Evolutionary conservation across 345 rosid species (phyloP), one percentile per base, ranked within the genome.

Genomic region (Eucalyptus sideroxylon): DNA sequence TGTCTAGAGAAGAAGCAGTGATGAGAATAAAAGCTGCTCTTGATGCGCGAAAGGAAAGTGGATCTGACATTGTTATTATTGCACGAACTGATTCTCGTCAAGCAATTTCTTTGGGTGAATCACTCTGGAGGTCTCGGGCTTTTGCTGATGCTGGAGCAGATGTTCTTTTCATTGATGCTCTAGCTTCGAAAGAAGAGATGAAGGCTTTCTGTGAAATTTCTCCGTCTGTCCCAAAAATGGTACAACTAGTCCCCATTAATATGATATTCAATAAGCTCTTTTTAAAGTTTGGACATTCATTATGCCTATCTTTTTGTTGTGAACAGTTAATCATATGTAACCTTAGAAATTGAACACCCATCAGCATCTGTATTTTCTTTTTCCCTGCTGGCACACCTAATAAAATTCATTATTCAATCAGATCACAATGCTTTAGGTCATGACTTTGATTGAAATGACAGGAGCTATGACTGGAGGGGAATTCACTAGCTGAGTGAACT

Each of bases 91-190:
- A 94, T 94, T 95, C 99, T 88, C 92, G 99, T 86, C 97, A 98
- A 92, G 99, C 94, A 7, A 27, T 98, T 24, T 97, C 99, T 85
- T 89, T 97, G 51, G 97, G 96, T 82, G 99, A 98, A 91, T 92
- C 99, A 44, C 94, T 98, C 26, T 88, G 95, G 95, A 96, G 98
- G 90, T 95, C 97, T 86, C 94, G 95, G 92, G 97, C 98, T 92
- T 98, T 98, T 91, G 97, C 97, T 88, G 98, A 97, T 93, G 98
- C 97, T 86, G 98, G 99, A 91, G 99, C 98, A 44, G 99, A 98
- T 94, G 97, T 95, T 90, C 95, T 98, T 87, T 96, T 95, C 56
- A 89, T 97, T 86, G 97, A 97, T 89, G 96, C 97, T 87, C 94
- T 98, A 88, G 95, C 93, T 83, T 96, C 97, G 24, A 95, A 92